phyloP scores from a whole-genome alignment of 345 rosid species.

The Crucihimalaya himalaica region DNA sequence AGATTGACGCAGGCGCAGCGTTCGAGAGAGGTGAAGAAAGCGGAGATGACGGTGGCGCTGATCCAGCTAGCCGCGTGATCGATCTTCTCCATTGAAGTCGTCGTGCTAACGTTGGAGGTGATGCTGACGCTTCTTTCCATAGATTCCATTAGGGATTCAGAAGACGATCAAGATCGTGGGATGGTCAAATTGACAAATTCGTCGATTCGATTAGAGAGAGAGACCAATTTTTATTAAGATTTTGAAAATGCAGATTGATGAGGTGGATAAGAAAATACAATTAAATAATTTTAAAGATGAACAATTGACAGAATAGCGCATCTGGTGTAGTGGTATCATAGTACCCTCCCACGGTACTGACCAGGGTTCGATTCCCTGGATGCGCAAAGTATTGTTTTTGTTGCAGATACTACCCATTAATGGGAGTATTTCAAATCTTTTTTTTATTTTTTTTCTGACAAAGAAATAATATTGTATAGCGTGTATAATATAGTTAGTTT shows the following conservation, averaged over 20 bases:
- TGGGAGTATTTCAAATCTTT: no score
- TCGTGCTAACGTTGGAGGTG: constrained; percentile 31
- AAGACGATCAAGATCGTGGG: constrained; percentile 1
- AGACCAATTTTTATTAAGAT: neutral
- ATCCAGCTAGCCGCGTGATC: constrained; percentile 63
- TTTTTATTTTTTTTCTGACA: no score
- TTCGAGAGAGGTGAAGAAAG: constrained; percentile 80
- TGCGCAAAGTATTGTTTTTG: constrained; percentile 38
- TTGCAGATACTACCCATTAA: no score
- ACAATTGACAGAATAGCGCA: constrained; percentile 42
- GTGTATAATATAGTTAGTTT: no score
- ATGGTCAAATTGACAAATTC: no score
- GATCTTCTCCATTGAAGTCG: constrained; percentile 47
- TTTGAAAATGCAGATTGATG: neutral
- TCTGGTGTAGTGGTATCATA: constrained; percentile 97
- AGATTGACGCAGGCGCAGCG: constrained; percentile 82
- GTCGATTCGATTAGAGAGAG: constrained; percentile 1
- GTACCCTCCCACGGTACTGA: constrained; percentile 99
- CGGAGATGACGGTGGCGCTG: constrained; percentile 63
- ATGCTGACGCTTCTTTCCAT: constrained; percentile 25
- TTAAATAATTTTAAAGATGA: rapidly evolving
- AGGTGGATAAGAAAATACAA: neutral
- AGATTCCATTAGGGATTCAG: constrained; percentile 8
- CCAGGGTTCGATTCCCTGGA: constrained; percentile 98
- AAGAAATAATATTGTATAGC: no score